These are phyloP conservation scores for Fusarium liriodendri DNA, from an alignment of 2,329 filamentous ascomycete species.

Conservation along the genomic window DNA sequence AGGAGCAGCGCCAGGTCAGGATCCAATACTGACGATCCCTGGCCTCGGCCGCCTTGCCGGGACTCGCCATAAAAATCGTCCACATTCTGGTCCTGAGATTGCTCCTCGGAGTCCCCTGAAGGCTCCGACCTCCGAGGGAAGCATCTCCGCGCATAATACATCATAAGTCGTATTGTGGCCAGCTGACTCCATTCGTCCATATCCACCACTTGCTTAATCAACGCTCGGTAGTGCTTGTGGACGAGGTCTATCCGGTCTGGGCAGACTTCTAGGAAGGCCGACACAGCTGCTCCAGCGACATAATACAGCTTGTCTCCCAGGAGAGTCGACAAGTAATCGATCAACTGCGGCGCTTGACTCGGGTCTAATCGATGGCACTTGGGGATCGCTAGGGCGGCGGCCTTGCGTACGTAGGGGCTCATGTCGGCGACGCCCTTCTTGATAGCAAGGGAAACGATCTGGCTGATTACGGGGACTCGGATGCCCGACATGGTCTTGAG, in stretches of 20 bases:
- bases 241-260: slow-evolving; percentile 89
- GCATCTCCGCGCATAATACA: slow-evolving; percentile 85
- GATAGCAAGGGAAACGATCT: slow-evolving; percentile 95
- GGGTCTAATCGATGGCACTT: slow-evolving; percentile 96
- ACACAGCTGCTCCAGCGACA: slow-evolving; percentile 93
- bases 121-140: slow-evolving; percentile 79
- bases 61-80: slow-evolving; percentile 86
- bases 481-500: slow-evolving; percentile 98
- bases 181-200: slow-evolving; percentile 99
- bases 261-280: slow-evolving; percentile 89
- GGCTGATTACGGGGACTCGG: slow-evolving; percentile 95
- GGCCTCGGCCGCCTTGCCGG: slow-evolving; percentile 55
- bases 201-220: slow-evolving; percentile 92
- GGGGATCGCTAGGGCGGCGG: slow-evolving; percentile 91
- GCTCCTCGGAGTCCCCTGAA: slow-evolving; percentile 57
- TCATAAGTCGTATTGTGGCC: slow-evolving; percentile 83
- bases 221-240: slow-evolving; percentile 86
- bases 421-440: slow-evolving; percentile 94
- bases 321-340: slow-evolving; percentile 82
- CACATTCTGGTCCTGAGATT: slow-evolving; percentile 53
- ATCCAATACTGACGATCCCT: slow-evolving; percentile 70
- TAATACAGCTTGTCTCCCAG: slow-evolving; percentile 95
- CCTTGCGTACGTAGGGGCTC: slow-evolving; percentile 92
- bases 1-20: slow-evolving; percentile 86
- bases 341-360: slow-evolving; percentile 82